Conservation (phyloP, 129 eudicot species). For the Escallonia herrerae region DNA sequence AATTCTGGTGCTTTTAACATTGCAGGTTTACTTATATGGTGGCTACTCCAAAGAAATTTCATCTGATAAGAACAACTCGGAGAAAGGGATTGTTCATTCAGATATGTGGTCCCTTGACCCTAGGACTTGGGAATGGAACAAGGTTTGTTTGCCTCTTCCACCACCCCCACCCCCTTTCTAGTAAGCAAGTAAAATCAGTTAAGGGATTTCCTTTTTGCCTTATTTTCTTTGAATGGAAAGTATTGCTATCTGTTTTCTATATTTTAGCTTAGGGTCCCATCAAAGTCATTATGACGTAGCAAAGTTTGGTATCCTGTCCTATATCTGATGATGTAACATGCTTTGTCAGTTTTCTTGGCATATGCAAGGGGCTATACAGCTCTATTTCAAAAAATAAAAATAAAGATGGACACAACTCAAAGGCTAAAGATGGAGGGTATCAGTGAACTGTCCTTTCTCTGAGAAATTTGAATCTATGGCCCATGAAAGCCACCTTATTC, state of each 20-base stretch:
- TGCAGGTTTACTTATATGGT: slow-evolving; percentile 81
- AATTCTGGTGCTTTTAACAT: slow-evolving; percentile 5
- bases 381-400: too few species aligned
- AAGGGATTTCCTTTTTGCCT: background rate
- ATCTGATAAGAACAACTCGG: slow-evolving; percentile 74
- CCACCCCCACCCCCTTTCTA: background rate
- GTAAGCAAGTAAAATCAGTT: background rate
- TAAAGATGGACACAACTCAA: too few species aligned
- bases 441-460: too few species aligned
- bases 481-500: too few species aligned
- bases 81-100: slow-evolving; percentile 89
- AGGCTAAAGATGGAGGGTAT: too few species aligned
- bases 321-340: too few species aligned
- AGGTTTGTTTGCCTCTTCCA: slow-evolving; percentile 40
- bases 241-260: background rate
- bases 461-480: too few species aligned
- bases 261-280: background rate
- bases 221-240: background rate
- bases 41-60: slow-evolving; percentile 90
- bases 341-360: too few species aligned
- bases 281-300: too few species aligned
- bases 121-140: slow-evolving; percentile 97
- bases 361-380: too few species aligned
- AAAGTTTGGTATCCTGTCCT: too few species aligned
- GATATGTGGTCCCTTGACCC: slow-evolving; percentile 99